Percentiles rank a stretch among this genome's conserved stretches.
Conservation (phyloP, 2,329 filamentous ascomycete genomes). For the Claviceps arundinis region DNA sequence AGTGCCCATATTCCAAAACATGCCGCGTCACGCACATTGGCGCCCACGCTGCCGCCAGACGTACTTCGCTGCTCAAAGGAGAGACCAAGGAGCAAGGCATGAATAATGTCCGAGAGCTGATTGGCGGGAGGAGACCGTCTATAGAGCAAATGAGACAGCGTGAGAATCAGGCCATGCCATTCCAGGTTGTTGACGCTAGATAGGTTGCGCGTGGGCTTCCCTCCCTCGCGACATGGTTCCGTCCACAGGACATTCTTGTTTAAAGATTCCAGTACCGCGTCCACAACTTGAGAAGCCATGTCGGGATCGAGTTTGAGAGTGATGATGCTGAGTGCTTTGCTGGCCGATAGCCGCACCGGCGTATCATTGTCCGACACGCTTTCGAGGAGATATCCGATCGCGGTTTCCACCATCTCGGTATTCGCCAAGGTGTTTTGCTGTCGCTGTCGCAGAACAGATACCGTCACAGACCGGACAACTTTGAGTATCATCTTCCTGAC, state of each 20-base stretch:
- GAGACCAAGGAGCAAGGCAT: conserved; percentile 64
- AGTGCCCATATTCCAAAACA: conserved; percentile 95
- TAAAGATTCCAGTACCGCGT: conserved; percentile 66
- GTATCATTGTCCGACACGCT: conserved; percentile 77
- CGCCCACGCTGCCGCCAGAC: conserved; percentile 72
- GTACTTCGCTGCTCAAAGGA: conserved; percentile 80
- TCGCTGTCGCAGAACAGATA: conserved; percentile 47
- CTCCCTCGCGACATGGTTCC: conserved; percentile 22
- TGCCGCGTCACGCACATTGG: conserved; percentile 86
- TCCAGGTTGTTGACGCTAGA: conserved; percentile 65
- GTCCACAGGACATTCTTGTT: conserved; percentile 43
- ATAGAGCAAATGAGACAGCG: conserved; percentile 76
- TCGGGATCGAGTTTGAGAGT: conserved; percentile 64
- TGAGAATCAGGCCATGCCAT: conserved; percentile 89
- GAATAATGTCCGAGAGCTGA: conserved; percentile 60
- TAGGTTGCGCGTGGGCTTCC: conserved; percentile 41
- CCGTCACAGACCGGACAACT: conserved; percentile 60
- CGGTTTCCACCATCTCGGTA: conserved; percentile 56
- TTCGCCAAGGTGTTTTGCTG: conserved; percentile 23
- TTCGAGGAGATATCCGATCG: conserved; percentile 71
- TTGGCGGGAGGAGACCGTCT: conserved; percentile 62
- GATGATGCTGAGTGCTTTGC: conserved; percentile 82
- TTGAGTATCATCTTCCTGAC: conserved; percentile 77
- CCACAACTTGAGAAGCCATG: conserved; percentile 77
- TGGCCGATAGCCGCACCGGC: conserved; percentile 77